phyloP scores from a whole-genome alignment of 129 eudicot species.

The Solidago caesia region DNA sequence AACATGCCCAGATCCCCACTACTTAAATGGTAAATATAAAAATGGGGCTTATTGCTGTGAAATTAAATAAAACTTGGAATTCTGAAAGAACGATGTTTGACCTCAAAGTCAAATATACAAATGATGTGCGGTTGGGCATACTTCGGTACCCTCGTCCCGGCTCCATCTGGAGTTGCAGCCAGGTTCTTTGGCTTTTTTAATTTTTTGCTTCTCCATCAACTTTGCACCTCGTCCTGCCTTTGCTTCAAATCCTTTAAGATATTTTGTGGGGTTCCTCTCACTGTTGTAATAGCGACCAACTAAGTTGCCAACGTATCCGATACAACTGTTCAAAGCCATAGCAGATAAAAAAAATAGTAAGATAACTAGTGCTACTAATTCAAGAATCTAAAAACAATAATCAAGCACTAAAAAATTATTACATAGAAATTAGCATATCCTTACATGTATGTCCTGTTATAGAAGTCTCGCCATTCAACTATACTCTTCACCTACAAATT shows the following conservation, averaged over 20 bases:
- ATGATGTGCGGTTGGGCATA: slow-evolving; percentile 18
- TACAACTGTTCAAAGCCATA: not conserved
- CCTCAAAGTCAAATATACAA: slow-evolving; percentile 10
- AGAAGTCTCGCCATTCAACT: slow-evolving; percentile 96
- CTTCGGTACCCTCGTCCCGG: slow-evolving; percentile 96
- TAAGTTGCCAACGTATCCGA: slow-evolving; percentile 70
- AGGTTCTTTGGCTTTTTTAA: slow-evolving; percentile 75
- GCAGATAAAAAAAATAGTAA: not conserved
- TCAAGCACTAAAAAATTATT: not conserved
- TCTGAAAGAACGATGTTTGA: slow-evolving; percentile 1
- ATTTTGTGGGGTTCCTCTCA: slow-evolving; percentile 72
- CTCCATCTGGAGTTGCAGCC: slow-evolving; percentile 95
- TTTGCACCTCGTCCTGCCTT: slow-evolving; percentile 96
- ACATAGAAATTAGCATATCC: slow-evolving; percentile 9
- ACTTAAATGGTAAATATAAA: too few relatives aligned
- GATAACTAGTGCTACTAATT: not conserved
- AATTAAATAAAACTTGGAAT: not conserved
- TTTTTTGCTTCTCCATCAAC: slow-evolving; percentile 80
- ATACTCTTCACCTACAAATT: slow-evolving; percentile 72
- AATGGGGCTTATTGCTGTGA: not conserved
- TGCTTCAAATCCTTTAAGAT: slow-evolving; percentile 91
- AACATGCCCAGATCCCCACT: too few relatives aligned
- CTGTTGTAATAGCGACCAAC: slow-evolving; percentile 77
- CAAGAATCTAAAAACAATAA: not conserved
- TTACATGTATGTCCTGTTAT: slow-evolving; percentile 67